Conservation (phyloP, 2,329 filamentous ascomycete genomes). For the Aspergillus latus region DNA sequence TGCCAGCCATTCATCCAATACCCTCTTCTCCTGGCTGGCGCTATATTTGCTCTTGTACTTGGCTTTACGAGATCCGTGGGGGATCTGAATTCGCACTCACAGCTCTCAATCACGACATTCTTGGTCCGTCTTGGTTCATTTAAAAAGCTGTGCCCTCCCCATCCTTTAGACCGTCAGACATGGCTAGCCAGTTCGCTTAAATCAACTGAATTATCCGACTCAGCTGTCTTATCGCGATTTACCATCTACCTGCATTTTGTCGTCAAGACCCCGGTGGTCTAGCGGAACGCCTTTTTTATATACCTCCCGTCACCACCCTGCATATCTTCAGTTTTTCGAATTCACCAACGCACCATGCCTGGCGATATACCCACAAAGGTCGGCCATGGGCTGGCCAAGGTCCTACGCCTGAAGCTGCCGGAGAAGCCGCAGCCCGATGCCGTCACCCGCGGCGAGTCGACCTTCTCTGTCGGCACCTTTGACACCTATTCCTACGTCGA, state of each 20-base stretch:
- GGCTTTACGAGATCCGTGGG: conserved; percentile 13
- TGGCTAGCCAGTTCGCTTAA: conserved; percentile 19
- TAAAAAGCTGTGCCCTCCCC: conserved; percentile 18
- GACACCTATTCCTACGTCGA: conserved; percentile 84
- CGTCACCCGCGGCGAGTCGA: conserved; percentile 74
- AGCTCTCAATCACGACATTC: conserved; percentile 33
- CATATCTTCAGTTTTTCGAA: not conserved
- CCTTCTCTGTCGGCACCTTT: conserved; percentile 69
- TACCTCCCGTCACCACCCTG: not conserved
- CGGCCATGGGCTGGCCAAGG: conserved; percentile 73
- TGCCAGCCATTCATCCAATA: not conserved
- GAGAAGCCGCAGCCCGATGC: conserved; percentile 60
- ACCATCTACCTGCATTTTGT: not conserved
- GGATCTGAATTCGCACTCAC: conserved; percentile 23
- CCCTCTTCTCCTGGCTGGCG: not conserved
- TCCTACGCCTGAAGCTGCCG: conserved; percentile 77
- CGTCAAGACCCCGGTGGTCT: conserved; percentile 1
- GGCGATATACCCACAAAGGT: conserved; percentile 53
- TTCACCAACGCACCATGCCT: conserved; percentile 30
- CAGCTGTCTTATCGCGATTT: not conserved
- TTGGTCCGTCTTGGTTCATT: conserved; percentile 17
- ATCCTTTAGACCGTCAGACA: conserved; percentile 12
- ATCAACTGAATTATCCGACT: not conserved
- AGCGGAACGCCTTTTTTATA: not conserved
- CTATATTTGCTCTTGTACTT: conserved; percentile 6